Base-by-base conservation (phyloP, 768 basidiomycete species). In the Sporobolomyces phaffii region DNA sequence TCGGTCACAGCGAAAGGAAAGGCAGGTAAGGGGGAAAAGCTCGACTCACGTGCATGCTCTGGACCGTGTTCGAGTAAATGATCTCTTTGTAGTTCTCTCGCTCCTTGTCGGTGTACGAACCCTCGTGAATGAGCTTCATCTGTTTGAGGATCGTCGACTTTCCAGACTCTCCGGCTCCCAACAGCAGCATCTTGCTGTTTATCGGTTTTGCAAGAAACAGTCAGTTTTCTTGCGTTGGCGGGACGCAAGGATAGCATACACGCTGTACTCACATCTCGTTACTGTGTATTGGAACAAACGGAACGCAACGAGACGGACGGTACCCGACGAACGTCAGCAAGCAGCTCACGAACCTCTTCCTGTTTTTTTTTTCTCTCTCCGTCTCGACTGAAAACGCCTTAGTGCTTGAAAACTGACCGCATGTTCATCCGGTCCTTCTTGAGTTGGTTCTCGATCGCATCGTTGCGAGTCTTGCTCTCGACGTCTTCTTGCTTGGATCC, bases 161-260 rank as follows among this genome's bases (percentile, higher is more conserved):
- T 74, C 93, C 93, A 60, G 90, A 92, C 83, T 96, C 92, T 80
- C 94, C 92, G 65, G 94, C 92, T 63, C 94, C 94, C 31, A 98
- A 82, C 64, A 98, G 78, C 68, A 97, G 77, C 92, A 97, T 94
- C 81, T 97, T 93, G 76, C 78, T 77, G 64, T 34, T 24, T n/a
- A n/a, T n/a, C n/a, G n/a, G n/a, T n/a, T n/a, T n/a, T n/a, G n/a
- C n/a, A n/a, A n/a, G n/a, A n/a, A n/a, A n/a, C n/a, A n/a, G n/a
- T n/a, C n/a, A n/a, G n/a, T n/a, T n/a, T n/a, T n/a, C n/a, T n/a
- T n/a, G n/a, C n/a, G n/a, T n/a, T n/a, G n/a, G n/a, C n/a, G n/a
- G n/a, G n/a, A n/a, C 24, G 29, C 7, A 18, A 20, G 28, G 29
- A 15, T 10, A n/a, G n/a, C 18, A n/a, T n/a, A n/a, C n/a, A n/a